Conservation (phyloP, 2,329 filamentous ascomycete genomes). For the Trichoderma sp. region DNA sequence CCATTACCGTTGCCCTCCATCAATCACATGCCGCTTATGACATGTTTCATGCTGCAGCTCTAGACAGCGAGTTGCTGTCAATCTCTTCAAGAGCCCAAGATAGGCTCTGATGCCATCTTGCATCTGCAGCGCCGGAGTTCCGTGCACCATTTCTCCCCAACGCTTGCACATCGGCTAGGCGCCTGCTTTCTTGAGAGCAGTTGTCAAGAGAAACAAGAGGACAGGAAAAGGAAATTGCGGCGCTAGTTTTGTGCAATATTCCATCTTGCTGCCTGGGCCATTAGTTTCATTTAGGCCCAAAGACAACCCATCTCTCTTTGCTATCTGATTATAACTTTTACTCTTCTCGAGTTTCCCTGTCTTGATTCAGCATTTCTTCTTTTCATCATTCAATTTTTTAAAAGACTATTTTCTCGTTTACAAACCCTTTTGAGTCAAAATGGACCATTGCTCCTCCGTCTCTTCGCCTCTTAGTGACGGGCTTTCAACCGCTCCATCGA, state of each 20-base stretch:
- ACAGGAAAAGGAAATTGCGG: not conserved
- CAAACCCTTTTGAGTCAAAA: not conserved
- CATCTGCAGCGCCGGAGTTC: not conserved
- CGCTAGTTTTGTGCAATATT: not conserved
- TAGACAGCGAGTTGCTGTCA: not conserved
- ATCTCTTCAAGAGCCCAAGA: not conserved
- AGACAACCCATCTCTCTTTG: not conserved
- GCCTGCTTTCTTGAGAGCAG: not conserved
- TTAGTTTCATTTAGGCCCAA: not conserved
- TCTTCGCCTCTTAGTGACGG: not conserved
- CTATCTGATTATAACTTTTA: not conserved
- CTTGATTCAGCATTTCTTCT: not conserved
- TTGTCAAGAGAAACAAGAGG: not conserved
- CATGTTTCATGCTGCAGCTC: not conserved
- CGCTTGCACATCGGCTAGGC: not conserved
- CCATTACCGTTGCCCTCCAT: not conserved
- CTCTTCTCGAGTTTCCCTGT: not conserved
- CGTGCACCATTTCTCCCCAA: not conserved
- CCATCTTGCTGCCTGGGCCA: not conserved
- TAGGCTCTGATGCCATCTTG: not conserved
- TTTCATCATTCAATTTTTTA: too few relatives aligned
- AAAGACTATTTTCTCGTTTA: not conserved
- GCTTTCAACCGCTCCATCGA: conserved; percentile 3
- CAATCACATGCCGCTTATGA: not conserved
- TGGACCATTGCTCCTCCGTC: not conserved